Conservation (phyloP, 176 grass and related monocot genomes). For the Alopecurus myosuroides region DNA sequence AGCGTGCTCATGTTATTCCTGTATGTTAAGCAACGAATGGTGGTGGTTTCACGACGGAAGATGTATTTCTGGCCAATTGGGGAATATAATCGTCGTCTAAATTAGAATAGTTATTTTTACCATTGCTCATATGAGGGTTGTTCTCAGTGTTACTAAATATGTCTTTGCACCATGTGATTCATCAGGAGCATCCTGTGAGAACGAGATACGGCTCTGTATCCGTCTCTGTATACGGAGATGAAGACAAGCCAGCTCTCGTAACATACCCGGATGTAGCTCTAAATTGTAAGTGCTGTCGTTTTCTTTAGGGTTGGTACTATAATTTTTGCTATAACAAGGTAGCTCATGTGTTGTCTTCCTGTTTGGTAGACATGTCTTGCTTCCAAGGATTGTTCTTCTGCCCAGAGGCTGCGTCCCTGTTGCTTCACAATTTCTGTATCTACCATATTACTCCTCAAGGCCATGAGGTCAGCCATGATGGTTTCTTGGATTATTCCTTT, state of each 20-base stretch:
- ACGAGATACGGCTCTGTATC: conserved; percentile 65
- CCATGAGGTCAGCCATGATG: conserved; percentile 77
- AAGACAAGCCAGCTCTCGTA: conserved; percentile 73
- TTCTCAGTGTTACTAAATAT: not conserved
- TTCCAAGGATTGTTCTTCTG: conserved; percentile 99
- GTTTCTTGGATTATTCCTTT: not conserved
- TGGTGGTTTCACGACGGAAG: not conserved
- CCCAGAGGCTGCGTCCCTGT: conserved; percentile 77
- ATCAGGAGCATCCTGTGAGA: conserved; percentile 65
- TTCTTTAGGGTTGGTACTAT: not conserved
- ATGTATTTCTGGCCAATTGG: not conserved
- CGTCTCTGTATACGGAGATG: conserved; percentile 66
- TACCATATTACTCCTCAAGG: conserved; percentile 96
- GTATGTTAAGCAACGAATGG: not conserved
- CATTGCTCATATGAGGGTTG: not conserved
- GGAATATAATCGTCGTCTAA: not conserved
- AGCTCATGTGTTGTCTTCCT: conserved; percentile 12
- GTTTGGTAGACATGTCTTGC: conserved; percentile 84
- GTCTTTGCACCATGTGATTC: conserved; percentile 4
- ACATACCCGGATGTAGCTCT: conserved; percentile 84
- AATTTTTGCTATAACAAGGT: not conserved
- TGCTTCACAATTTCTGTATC: conserved; percentile 92
- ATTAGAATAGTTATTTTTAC: not conserved
- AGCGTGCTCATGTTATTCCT: not conserved
- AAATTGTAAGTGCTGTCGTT: conserved; percentile 43